Conservation (phyloP, 176 grass and related monocot genomes). For the Ananas comosus region DNA sequence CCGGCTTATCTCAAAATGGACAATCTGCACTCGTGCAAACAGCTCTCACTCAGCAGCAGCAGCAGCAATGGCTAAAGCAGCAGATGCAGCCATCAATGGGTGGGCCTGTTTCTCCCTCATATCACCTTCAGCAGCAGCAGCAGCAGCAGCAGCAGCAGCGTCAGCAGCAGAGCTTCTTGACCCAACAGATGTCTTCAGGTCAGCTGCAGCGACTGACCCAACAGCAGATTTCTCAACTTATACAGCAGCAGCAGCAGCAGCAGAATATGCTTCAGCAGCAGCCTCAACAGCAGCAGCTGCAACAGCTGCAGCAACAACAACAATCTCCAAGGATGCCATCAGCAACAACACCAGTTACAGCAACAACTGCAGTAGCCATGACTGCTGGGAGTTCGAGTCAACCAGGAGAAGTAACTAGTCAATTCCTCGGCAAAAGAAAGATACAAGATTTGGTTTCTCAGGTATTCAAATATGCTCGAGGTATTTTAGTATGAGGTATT, state of each 20-base stretch:
- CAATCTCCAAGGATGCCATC: conserved; percentile 73
- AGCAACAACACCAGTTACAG: conserved; percentile 58
- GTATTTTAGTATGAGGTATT: not conserved
- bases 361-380: conserved; percentile 43
- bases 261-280: conserved; percentile 49
- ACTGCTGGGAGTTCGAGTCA: conserved; percentile 59
- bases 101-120: conserved; percentile 39
- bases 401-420: conserved; percentile 60
- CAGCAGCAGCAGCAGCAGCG: conserved; percentile 47
- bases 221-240: conserved; percentile 48
- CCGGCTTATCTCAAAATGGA: conserved; percentile 68
- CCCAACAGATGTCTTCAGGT: conserved; percentile 19
- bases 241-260: conserved; percentile 45
- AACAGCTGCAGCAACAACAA: conserved; percentile 54
- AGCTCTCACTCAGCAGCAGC: conserved; percentile 54
- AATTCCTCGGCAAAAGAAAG: conserved; percentile 83
- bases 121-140: conserved; percentile 67
- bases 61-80: conserved; percentile 72
- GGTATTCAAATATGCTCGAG: conserved; percentile 36
- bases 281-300: conserved; percentile 26
- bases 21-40: conserved; percentile 48
- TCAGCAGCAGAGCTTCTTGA: conserved; percentile 30
- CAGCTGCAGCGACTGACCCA: conserved; percentile 49
- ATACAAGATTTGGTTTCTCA: conserved; percentile 91
- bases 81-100: conserved; percentile 58